A percentile compares a stretch with the other conserved stretches of the same genome.
These are phyloP conservation scores for Xenoacremonium recifei DNA, from an alignment of 2,329 filamentous ascomycete genomes.

Conservation along the genomic window DNA sequence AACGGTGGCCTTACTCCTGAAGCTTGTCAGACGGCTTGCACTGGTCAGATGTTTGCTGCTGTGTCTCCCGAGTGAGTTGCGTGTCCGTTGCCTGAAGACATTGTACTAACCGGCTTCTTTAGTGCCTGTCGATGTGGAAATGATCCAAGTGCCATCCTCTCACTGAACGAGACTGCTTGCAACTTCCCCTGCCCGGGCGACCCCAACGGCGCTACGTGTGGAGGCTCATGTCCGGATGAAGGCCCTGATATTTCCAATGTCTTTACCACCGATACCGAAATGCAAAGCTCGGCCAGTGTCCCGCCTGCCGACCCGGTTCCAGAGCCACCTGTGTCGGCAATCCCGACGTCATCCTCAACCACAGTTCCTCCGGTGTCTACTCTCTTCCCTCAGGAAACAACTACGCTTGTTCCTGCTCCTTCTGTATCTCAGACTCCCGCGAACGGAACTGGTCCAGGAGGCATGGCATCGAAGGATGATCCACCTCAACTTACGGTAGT, in stretches of 20 bases:
- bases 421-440: too few species aligned
- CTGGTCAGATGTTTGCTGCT: constrained; percentile 19
- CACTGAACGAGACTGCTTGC: constrained; percentile 29
- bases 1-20: constrained; percentile 24
- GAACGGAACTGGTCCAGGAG: too few species aligned
- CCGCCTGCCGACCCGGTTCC: constrained; percentile 6
- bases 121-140: constrained; percentile 37
- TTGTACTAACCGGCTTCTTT: constrained; percentile 6
- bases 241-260: constrained; percentile 30
- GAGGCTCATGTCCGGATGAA: constrained; percentile 28
- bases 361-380: too few species aligned
- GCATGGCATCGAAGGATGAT: too few species aligned
- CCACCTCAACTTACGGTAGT: too few species aligned
- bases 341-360: too few species aligned
- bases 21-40: constrained; percentile 27
- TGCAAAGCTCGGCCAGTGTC: constrained; percentile 9
- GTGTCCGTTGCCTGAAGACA: accelerated
- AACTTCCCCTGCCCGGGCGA: constrained; percentile 30
- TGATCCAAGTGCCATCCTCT: constrained; percentile 25
- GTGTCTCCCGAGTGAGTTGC: constrained; percentile 29
- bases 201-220: constrained; percentile 30
- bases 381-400: too few species aligned
- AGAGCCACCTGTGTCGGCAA: too few species aligned
- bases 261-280: constrained; percentile 23
- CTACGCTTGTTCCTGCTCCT: too few species aligned